A percentile compares a stretch with the other conserved stretches of the same genome.
These are phyloP conservation scores for Phytophthora sojae DNA, from an alignment of 352 stramenopile genomes.

Conservation along the genomic window DNA sequence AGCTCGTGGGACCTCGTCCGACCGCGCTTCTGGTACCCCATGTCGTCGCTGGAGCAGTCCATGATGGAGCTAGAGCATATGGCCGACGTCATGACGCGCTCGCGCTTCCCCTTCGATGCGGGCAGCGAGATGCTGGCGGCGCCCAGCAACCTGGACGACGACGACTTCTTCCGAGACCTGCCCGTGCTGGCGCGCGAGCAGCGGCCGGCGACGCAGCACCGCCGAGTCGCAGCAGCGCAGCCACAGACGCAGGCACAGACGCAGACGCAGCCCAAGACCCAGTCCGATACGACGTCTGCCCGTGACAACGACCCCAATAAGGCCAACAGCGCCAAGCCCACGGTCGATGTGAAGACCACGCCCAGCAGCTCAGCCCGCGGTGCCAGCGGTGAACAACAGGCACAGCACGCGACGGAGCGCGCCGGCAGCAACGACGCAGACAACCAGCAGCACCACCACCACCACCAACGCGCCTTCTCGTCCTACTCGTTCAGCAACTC, in stretches of 20 bases:
- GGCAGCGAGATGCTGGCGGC: conserved; percentile 31
- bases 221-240: background rate
- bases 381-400: background rate
- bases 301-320: conserved; percentile 10
- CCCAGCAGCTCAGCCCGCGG: background rate
- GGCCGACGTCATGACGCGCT: conserved; percentile 37
- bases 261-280: background rate
- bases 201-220: conserved; percentile 7
- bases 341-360: background rate
- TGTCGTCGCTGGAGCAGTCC: conserved; percentile 56
- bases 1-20: conserved; percentile 56
- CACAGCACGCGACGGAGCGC: background rate
- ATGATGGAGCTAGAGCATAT: conserved; percentile 55
- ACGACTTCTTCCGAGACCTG: conserved; percentile 69
- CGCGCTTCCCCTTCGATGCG: conserved; percentile 25
- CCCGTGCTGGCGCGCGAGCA: conserved; percentile 29
- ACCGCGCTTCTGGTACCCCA: conserved; percentile 55
- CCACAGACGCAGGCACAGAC: background rate
- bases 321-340: background rate
- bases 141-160: conserved; percentile 40
- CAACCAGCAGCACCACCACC: conserved; percentile 3
- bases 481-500: conserved; percentile 51
- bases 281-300: background rate
- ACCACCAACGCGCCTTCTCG: conserved; percentile 30
- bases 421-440: background rate